phyloP scores from a whole-genome alignment of 2,329 filamentous ascomycete genomes.

The Penicillium vulpinum region DNA sequence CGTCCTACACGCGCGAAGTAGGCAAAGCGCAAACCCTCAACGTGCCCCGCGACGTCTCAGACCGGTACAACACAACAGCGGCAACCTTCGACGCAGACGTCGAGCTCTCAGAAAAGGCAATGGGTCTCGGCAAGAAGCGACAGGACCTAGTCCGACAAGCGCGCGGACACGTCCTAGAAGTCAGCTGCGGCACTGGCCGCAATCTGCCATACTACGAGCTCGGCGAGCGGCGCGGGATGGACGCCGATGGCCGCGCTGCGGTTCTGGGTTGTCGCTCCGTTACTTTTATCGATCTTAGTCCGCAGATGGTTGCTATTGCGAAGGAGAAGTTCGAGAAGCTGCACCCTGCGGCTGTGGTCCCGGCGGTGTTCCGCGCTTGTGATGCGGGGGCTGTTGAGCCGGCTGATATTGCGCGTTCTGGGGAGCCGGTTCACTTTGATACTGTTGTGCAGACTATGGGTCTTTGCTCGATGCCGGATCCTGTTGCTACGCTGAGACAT shows the following conservation, averaged over 20 bases:
- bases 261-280: slow-evolving; percentile 42
- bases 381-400: slow-evolving; percentile 36
- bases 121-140: slow-evolving; percentile 45
- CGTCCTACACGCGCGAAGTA: slow-evolving; percentile 43
- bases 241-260: slow-evolving; percentile 31
- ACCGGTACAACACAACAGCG: slow-evolving; percentile 48
- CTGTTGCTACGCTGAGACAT: slow-evolving; percentile 44
- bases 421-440: slow-evolving; percentile 38
- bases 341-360: slow-evolving; percentile 36
- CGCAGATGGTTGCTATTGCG: slow-evolving; percentile 50
- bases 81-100: slow-evolving; percentile 49
- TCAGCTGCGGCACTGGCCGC: slow-evolving; percentile 52
- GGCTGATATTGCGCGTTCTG: background rate
- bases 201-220: slow-evolving; percentile 50
- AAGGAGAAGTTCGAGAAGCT: slow-evolving; percentile 44
- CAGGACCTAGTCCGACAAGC: slow-evolving; percentile 44
- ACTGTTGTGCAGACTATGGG: slow-evolving; percentile 54
- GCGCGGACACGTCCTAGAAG: slow-evolving; percentile 50
- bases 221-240: slow-evolving; percentile 34
- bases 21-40: slow-evolving; percentile 32
- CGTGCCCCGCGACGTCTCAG: slow-evolving; percentile 46
- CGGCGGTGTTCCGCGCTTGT: slow-evolving; percentile 37
- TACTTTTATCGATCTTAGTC: slow-evolving; percentile 51
- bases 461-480: slow-evolving; percentile 49
- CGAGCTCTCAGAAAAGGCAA: slow-evolving; percentile 45